These are phyloP conservation scores for Cryptosporidium ryanae DNA, from an alignment of 169 alveolate species.

Conservation along the genomic window DNA sequence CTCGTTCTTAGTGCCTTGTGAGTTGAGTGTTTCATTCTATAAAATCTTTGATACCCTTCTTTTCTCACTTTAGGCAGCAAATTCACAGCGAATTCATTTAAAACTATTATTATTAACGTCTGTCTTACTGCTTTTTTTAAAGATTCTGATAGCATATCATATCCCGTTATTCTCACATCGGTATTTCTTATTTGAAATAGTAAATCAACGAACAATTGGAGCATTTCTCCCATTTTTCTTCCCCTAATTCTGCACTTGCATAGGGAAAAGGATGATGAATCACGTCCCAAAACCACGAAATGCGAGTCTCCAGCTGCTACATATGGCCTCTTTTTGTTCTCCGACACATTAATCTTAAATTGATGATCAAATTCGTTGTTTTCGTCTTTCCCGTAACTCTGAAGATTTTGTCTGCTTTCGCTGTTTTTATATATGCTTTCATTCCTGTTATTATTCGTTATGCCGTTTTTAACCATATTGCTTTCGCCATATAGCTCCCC, in stretches of 20 bases:
- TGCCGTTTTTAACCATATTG: not conserved
- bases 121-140: slow-evolving; percentile 67
- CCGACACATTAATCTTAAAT: not conserved
- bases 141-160: slow-evolving; percentile 58
- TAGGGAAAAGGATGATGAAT: slow-evolving; percentile 54
- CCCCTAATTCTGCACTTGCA: slow-evolving; percentile 53
- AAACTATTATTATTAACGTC: slow-evolving; percentile 36
- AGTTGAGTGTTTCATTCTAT: slow-evolving; percentile 63
- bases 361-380: no score
- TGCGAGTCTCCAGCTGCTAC: slow-evolving; percentile 19
- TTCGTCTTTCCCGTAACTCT: no score
- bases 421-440: not conserved
- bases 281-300: slow-evolving; percentile 51
- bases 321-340: slow-evolving; percentile 20
- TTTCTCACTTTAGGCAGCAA: slow-evolving; percentile 59
- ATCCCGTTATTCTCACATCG: slow-evolving; percentile 28
- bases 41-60: slow-evolving; percentile 72
- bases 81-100: slow-evolving; percentile 61
- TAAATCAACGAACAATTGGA: slow-evolving; percentile 41
- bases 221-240: slow-evolving; percentile 24
- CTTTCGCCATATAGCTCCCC: not conserved
- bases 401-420: not conserved
- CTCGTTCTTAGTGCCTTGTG: slow-evolving; percentile 63
- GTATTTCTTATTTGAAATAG: slow-evolving; percentile 50
- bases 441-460: not conserved